Percentiles rank a stretch among this genome's conserved stretches.
Conservation (phyloP, 2,329 filamentous ascomycete species). For the Hortaea sp. region DNA sequence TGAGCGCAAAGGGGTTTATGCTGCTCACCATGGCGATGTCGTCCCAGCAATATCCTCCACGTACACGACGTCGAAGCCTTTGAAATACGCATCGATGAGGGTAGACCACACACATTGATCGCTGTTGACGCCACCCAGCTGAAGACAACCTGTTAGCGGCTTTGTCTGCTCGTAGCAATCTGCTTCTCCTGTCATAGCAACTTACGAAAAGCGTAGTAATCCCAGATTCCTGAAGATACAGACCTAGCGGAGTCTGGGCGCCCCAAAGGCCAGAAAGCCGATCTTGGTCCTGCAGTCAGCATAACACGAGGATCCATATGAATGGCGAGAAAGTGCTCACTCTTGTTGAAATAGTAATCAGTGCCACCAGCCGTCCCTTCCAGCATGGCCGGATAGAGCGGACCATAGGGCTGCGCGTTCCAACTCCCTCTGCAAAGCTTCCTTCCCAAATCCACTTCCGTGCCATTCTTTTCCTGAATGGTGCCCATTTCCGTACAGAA, state of each 20-base stretch:
- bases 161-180: no score
- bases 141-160: no score
- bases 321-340: slow-evolving; percentile 2
- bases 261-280: slow-evolving; percentile 23
- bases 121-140: slow-evolving; percentile 20
- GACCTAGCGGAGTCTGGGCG: slow-evolving; percentile 21
- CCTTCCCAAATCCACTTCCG: not conserved
- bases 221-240: slow-evolving; percentile 23
- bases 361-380: slow-evolving; percentile 18
- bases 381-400: slow-evolving; percentile 16
- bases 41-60: slow-evolving; percentile 22
- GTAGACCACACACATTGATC: slow-evolving; percentile 26
- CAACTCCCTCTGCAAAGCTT: slow-evolving; percentile 15
- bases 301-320: not conserved
- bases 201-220: slow-evolving; percentile 24
- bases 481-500: slow-evolving; percentile 25
- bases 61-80: slow-evolving; percentile 24
- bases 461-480: not conserved
- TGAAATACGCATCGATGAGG: slow-evolving; percentile 25
- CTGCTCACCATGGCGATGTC: slow-evolving; percentile 19
- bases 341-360: slow-evolving; percentile 24
- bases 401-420: slow-evolving; percentile 24
- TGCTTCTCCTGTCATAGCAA: no score
- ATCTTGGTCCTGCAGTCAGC: slow-evolving; percentile 8
- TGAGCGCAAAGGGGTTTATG: no score